Evolutionary conservation across 345 rosid genomes (phyloP).

Genomic region (Populus tremula): DNA sequence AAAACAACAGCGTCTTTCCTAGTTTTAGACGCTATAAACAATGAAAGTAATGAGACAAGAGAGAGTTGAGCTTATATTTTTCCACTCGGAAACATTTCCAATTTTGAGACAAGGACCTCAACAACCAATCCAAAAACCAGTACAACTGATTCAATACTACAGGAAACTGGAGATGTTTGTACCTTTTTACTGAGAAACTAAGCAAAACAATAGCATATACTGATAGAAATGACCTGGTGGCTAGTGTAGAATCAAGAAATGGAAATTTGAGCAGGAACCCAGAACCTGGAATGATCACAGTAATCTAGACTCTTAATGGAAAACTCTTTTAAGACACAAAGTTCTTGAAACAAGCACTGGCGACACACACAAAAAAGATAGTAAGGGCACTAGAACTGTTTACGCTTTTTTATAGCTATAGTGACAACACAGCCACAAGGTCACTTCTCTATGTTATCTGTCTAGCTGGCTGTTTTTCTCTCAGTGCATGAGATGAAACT

Average conservation of each 20-base stretch:
- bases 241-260: not conserved
- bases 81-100: not conserved
- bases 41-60: not conserved
- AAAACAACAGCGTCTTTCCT: not conserved
- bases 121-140: too few relatives aligned
- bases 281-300: not conserved
- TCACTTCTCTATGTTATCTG: not conserved
- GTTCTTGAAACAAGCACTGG: slow-evolving; percentile 1
- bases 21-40: not conserved
- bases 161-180: not conserved
- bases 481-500: slow-evolving; percentile 7
- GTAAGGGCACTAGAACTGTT: not conserved
- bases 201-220: too few relatives aligned
- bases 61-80: not conserved
- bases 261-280: not conserved
- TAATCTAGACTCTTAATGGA: not conserved
- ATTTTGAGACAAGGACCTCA: too few relatives aligned
- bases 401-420: not conserved
- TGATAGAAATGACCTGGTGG: too few relatives aligned
- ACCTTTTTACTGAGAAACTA: too few relatives aligned
- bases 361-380: too few relatives aligned
- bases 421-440: slow-evolving; percentile 4
- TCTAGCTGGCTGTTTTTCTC: not conserved
- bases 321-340: not conserved
- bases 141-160: too few relatives aligned